Percentiles rank a stretch among this genome's conserved stretches.
phyloP scores from a whole-genome alignment of 768 basidiomycete genomes.

The Mycena olivaceomarginata region DNA sequence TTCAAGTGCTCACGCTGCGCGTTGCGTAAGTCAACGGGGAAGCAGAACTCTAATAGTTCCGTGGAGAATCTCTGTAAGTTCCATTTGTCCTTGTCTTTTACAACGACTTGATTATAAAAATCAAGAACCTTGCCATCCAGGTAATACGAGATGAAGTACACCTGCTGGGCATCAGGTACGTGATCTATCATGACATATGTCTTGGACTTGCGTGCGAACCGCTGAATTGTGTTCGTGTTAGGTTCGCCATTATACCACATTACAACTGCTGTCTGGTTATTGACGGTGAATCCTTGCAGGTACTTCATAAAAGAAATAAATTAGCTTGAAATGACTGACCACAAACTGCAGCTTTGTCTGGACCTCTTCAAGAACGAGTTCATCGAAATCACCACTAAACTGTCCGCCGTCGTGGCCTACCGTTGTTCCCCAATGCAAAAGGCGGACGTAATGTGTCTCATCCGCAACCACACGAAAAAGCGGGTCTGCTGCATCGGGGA shows the following conservation, averaged over 20 bases:
- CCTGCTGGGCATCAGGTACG: constrained; percentile 36
- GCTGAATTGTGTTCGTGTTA: background rate
- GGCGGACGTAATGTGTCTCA: constrained; percentile 96
- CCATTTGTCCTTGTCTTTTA: background rate
- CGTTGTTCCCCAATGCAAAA: constrained; percentile 99
- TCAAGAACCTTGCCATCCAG: constrained; percentile 51
- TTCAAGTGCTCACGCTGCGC: background rate
- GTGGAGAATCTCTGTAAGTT: background rate
- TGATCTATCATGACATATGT: constrained; percentile 1
- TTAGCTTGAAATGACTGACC: background rate
- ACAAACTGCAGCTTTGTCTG: constrained; percentile 83
- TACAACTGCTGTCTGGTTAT: constrained; percentile 99
- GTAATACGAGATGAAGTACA: constrained; percentile 48
- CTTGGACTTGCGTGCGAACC: background rate
- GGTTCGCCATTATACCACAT: constrained; percentile 7
- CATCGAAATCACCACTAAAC: constrained; percentile 95
- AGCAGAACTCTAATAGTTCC: constrained; percentile 45
- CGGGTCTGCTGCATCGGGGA: constrained; percentile 99
- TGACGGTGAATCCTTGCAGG: constrained; percentile 97
- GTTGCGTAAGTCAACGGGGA: constrained; percentile 51
- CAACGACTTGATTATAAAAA: constrained; percentile 21
- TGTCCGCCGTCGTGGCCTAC: constrained; percentile 97
- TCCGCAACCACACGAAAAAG: constrained; percentile 93
- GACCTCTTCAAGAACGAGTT: constrained; percentile 95
- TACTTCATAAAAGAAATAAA: constrained; percentile 52